Base-by-base conservation (phyloP, 116 monocot genomes). In the Phalaenopsis hybrid region DNA sequence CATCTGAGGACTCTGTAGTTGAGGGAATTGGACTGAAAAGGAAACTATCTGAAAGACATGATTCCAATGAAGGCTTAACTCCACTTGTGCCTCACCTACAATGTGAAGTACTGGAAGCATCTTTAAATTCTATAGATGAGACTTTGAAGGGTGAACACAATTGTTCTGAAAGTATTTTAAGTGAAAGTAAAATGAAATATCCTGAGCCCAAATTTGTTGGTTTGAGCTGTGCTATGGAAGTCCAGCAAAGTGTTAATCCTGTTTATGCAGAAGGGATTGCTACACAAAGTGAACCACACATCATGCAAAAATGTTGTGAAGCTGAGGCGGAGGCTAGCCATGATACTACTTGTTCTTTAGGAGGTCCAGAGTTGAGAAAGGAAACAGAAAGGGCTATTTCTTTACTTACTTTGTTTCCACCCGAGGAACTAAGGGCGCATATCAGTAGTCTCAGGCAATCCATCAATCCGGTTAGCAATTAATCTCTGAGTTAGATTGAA, bases 371-470 rank as follows among this genome's bases (percentile, higher is more conserved):
- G 44, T 4, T 78, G 4, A 31, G 41, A 49, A 74, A 81, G 25
- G 81, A 33, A 77, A 75, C 75, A 49, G 58, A n/a, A 25, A 85
- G 44, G 80, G 80, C 81, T 59, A 76, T 84, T 82, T 89, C 87
- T 18, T 57, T 92, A 59, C 79, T 89, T 79, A 82, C 89, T 84
- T 81, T 82, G 79, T 89, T 89, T 51, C 86, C 89, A 84, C 69
- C 77, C 2, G 82, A 88, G 43, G 48, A 81, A 74, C 43, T 87
- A 45, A 79, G 79, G 75, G 81, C 78, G 52, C 89, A 89, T 79
- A 75, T 88, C 63, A 70, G 21, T 23, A 85, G 83, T 81, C 85
- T 87, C 44, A 79, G 68, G 65, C 74, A 78, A 34, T 57, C 34
- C 28, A 74, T 44, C 65, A 75, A 18, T 73, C 83, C 58, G 85